Conservation (phyloP, 148 eudicot genomes). For the Rhododendron ferrugineum region DNA sequence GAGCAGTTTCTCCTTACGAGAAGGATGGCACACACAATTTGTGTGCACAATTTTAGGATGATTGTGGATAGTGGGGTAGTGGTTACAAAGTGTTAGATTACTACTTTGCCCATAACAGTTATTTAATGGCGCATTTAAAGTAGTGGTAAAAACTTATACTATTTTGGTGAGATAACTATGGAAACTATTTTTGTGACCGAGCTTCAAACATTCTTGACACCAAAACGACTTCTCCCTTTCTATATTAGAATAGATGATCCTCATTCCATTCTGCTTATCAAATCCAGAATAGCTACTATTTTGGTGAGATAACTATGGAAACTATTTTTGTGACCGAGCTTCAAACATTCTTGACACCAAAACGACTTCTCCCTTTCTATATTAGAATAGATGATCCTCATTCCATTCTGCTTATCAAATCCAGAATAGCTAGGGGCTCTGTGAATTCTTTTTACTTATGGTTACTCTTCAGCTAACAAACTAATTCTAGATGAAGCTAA, state of each 20-base stretch:
- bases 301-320: not conserved
- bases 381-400: conserved; percentile 19
- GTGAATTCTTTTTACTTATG: not conserved
- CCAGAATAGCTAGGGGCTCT: not conserved
- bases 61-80: not conserved
- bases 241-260: conserved; percentile 18
- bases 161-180: not conserved
- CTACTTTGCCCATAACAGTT: too few species aligned
- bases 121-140: too few species aligned
- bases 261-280: not conserved
- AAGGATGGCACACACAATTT: not conserved
- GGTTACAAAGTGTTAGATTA: not conserved
- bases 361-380: not conserved
- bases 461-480: not conserved
- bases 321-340: not conserved
- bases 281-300: not conserved
- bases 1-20: not conserved
- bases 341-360: not conserved
- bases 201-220: not conserved
- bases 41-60: not conserved
- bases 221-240: not conserved
- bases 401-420: not conserved
- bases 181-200: not conserved
- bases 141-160: not conserved
- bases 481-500: not conserved